Conservation (phyloP, 495 filamentous ascomycete species). For the Trichoderma asperelloides region DNA sequence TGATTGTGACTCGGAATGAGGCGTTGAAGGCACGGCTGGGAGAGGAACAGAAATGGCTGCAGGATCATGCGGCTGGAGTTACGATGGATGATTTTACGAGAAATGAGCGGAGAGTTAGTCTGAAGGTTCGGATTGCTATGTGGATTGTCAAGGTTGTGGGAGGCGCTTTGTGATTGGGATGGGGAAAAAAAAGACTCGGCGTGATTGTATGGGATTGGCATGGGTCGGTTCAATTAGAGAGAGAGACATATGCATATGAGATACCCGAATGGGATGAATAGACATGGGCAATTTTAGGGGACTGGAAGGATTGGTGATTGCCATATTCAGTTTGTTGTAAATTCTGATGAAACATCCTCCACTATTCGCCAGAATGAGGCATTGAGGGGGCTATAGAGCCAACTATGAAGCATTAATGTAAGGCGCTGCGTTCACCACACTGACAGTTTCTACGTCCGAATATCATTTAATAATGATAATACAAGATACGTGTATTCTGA, state of each 20-base stretch:
- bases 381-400: no score
- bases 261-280: not conserved
- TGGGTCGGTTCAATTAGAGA: not conserved
- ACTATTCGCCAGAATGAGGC: no score
- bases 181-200: not conserved
- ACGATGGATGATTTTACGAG: constrained; percentile 66
- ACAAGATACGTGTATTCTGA: no score
- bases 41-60: constrained; percentile 70
- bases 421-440: no score
- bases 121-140: constrained; percentile 83
- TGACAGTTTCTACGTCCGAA: no score
- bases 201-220: not conserved
- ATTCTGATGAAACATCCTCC: no score
- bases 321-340: no score
- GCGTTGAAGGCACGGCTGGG: constrained; percentile 62
- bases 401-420: no score
- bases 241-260: not conserved
- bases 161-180: constrained; percentile 47
- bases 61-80: constrained; percentile 57
- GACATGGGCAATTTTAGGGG: not conserved
- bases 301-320: no score
- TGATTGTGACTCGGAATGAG: constrained; percentile 75
- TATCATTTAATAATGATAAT: no score
- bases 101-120: constrained; percentile 71
- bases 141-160: constrained; percentile 73